Evolutionary conservation across 352 stramenopile species (phyloP).

Genomic region (Globisporangium echinulatum): DNA sequence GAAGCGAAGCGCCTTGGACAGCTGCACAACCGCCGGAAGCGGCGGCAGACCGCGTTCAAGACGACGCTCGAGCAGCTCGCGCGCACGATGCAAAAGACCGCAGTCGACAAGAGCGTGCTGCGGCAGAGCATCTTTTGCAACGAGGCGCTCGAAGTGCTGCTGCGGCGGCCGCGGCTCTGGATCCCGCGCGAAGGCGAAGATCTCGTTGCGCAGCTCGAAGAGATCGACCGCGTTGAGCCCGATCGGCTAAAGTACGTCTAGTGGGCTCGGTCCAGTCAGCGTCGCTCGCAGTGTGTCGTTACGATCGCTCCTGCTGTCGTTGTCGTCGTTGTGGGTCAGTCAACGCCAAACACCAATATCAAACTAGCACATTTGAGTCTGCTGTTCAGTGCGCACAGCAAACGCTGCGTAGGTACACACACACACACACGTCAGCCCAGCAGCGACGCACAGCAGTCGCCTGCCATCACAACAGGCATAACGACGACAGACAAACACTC

Average conservation of each 20-base stretch:
- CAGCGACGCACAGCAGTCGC: too few species aligned
- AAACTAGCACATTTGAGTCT: too few species aligned
- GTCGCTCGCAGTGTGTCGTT: too few species aligned
- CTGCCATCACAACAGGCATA: too few species aligned
- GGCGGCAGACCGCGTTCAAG: conserved; percentile 30
- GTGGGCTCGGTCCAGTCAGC: background rate
- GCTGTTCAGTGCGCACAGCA: too few species aligned
- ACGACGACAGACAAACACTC: too few species aligned
- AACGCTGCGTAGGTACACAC: too few species aligned
- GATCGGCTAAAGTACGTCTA: conserved; percentile 16
- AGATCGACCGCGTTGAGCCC: conserved; percentile 28
- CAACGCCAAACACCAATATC: too few species aligned
- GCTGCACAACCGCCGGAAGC: conserved; percentile 35
- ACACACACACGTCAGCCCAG: too few species aligned
- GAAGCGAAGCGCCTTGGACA: conserved; percentile 23
- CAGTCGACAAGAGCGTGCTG: conserved; percentile 19
- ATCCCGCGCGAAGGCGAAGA: conserved; percentile 28
- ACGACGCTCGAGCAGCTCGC: conserved; percentile 23
- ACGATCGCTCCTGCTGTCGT: background rate
- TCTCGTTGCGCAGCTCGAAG: conserved; percentile 26
- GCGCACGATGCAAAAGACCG: conserved; percentile 13
- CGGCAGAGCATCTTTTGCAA: conserved; percentile 33
- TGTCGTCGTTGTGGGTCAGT: too few species aligned
- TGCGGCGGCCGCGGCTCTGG: conserved; percentile 34
- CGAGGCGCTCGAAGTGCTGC: conserved; percentile 20